Evolutionary conservation across 805 yeast species (phyloP).

Genomic region (Saturnispora gosingensis): DNA sequence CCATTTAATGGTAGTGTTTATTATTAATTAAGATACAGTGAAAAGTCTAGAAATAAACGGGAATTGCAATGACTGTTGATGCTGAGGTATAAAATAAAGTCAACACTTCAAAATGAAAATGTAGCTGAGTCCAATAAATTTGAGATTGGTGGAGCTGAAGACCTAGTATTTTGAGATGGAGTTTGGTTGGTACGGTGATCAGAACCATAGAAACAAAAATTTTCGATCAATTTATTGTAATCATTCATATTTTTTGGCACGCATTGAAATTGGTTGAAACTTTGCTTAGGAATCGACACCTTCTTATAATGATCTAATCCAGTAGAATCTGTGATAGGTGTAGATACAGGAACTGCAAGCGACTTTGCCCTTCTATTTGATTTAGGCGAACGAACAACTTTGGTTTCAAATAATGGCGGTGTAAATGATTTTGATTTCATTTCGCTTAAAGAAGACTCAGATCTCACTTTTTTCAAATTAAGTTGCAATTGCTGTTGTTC

Average conservation of each 20-base stretch:
- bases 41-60: neutral
- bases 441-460: slow-evolving; percentile 23
- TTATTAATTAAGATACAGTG: neutral
- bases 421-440: slow-evolving; percentile 4
- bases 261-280: neutral
- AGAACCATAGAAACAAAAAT: slow-evolving; percentile 24
- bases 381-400: neutral
- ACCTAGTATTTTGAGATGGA: neutral
- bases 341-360: slow-evolving; percentile 1
- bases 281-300: neutral
- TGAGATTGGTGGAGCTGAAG: neutral
- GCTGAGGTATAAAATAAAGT: neutral
- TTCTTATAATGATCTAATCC: neutral
- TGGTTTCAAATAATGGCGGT: neutral
- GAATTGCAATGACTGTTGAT: neutral
- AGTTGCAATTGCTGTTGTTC: slow-evolving; percentile 20
- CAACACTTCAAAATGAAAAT: neutral
- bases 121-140: neutral
- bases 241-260: slow-evolving; percentile 7
- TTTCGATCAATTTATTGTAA: slow-evolving; percentile 21
- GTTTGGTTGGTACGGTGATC: neutral
- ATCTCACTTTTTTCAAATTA: slow-evolving; percentile 23
- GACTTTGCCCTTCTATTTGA: slow-evolving; percentile 1
- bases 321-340: neutral
- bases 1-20: neutral